Conservation (phyloP, 768 basidiomycete genomes). For the Russula earlei region DNA sequence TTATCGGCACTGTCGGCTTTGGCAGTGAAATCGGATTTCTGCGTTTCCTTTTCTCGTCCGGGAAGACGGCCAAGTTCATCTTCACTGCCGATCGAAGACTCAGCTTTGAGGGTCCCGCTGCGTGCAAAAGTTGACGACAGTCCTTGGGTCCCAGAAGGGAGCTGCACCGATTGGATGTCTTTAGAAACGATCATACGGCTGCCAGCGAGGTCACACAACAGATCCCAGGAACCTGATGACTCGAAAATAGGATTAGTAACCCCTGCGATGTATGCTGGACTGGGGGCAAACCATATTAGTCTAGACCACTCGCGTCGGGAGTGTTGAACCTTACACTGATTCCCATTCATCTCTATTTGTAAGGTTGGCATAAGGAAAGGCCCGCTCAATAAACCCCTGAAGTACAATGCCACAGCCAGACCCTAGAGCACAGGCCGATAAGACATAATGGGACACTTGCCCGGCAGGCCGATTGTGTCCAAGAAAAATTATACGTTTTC, state of each 20-base stretch:
- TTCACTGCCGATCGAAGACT: conserved; percentile 52
- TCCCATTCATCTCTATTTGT: conserved; percentile 86
- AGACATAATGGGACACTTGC: conserved; percentile 82
- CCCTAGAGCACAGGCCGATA: conserved; percentile 88
- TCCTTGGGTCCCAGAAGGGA: conserved; percentile 29
- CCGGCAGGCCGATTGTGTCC: conserved; percentile 86
- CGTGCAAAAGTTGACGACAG: conserved; percentile 41
- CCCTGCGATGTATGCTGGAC: conserved; percentile 90
- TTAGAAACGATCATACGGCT: conserved; percentile 82
- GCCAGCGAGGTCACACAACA: conserved; percentile 83
- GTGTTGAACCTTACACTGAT: conserved; percentile 51
- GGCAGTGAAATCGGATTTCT: conserved; percentile 44
- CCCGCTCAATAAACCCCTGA: conserved; percentile 80
- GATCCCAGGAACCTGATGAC: conserved; percentile 78
- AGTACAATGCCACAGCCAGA: conserved; percentile 82
- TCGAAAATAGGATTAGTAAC: conserved; percentile 98
- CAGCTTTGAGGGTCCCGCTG: conserved; percentile 55
- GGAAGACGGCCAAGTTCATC: conserved; percentile 56
- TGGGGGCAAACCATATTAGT: conserved; percentile 24
- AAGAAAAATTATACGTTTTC: conserved; percentile 93
- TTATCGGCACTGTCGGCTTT: conserved; percentile 65
- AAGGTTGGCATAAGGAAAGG: conserved; percentile 93
- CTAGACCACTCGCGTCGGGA: background rate
- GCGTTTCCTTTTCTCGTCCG: conserved; percentile 36
- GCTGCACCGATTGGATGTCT: conserved; percentile 54